phyloP scores from a whole-genome alignment of 495 filamentous ascomycete genomes.

The Coniosporium apollinis region DNA sequence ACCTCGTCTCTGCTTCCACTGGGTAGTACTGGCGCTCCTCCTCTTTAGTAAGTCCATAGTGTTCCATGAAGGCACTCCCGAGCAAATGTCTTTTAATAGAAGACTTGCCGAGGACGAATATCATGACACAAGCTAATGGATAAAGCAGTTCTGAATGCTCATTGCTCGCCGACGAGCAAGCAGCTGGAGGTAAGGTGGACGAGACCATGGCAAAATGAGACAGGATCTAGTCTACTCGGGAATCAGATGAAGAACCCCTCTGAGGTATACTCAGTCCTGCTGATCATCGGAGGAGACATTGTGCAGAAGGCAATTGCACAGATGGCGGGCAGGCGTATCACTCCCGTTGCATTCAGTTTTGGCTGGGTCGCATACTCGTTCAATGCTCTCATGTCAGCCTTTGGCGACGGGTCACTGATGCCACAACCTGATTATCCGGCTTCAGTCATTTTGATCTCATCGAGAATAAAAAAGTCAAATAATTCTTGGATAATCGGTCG shows the following conservation, averaged over 20 bases:
- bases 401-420: not conserved
- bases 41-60: too few species aligned
- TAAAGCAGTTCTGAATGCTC: not conserved
- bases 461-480: not conserved
- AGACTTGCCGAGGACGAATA: too few species aligned
- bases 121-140: too few species aligned
- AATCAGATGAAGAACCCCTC: slow-evolving; percentile 7
- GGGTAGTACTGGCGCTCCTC: too few species aligned
- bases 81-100: too few species aligned
- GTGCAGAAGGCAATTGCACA: slow-evolving; percentile 32
- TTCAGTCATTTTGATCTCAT: not conserved
- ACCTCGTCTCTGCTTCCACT: too few species aligned
- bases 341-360: slow-evolving; percentile 38
- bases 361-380: slow-evolving; percentile 15
- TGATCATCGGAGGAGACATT: slow-evolving; percentile 36
- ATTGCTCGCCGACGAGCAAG: not conserved
- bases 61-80: too few species aligned
- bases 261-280: slow-evolving; percentile 26
- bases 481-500: slow-evolving; percentile 1
- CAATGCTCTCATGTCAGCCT: not conserved
- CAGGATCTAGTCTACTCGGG: slow-evolving; percentile 4
- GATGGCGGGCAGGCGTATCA: slow-evolving; percentile 19
- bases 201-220: not conserved
- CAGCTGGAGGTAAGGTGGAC: not conserved
- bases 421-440: not conserved